phyloP scores from a whole-genome alignment of 495 filamentous ascomycete species.

The Xylaria longipes region DNA sequence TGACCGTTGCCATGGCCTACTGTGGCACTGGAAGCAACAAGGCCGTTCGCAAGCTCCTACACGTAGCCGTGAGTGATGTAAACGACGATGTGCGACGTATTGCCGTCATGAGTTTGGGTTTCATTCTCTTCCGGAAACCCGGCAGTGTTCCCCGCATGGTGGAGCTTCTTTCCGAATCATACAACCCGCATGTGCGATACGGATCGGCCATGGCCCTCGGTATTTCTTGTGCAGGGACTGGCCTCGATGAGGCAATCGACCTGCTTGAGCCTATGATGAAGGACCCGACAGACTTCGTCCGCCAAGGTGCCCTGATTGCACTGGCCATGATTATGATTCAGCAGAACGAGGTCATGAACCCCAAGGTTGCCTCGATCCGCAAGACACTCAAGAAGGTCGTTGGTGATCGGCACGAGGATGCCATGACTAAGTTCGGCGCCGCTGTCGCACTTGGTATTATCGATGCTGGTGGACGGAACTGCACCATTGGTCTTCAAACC shows the following conservation, averaged over 20 bases:
- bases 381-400: constrained; percentile 91
- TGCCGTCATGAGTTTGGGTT: constrained; percentile 98
- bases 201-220: constrained; percentile 98
- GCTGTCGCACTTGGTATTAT: constrained; percentile 95
- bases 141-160: constrained; percentile 98
- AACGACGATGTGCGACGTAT: constrained; percentile 96
- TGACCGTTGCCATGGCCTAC: constrained; percentile 98
- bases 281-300: constrained; percentile 97
- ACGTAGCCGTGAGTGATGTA: constrained; percentile 97
- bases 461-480: constrained; percentile 97
- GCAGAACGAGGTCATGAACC: constrained; percentile 96
- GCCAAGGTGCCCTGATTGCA: constrained; percentile 94
- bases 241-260: constrained; percentile 95
- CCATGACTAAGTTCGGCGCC: constrained; percentile 98
- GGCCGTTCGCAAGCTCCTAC: constrained; percentile 95
- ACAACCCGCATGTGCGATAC: constrained; percentile 98
- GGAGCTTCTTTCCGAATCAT: constrained; percentile 96
- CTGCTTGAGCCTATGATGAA: constrained; percentile 99
- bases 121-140: constrained; percentile 98
- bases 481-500: constrained; percentile 96
- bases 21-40: constrained; percentile 98
- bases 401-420: constrained; percentile 95
- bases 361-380: constrained; percentile 80
- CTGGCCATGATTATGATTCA: constrained; percentile 98
- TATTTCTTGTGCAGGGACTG: constrained; percentile 97